Evolutionary conservation across 352 stramenopile genomes (phyloP).

Genomic region (Phytopythium cucurbitacearum): DNA sequence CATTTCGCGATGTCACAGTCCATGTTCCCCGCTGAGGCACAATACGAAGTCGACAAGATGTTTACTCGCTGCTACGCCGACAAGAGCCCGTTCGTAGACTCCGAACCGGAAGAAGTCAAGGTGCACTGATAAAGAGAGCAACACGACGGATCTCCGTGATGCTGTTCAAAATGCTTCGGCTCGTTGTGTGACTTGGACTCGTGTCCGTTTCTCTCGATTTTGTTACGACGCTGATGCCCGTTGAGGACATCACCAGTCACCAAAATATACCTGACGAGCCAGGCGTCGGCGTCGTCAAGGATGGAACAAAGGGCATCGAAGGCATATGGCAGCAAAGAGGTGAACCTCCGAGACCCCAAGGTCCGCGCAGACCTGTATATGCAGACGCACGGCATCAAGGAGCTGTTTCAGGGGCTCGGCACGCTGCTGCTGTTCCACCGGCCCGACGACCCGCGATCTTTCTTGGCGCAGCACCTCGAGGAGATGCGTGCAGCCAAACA

Average conservation of each 20-base stretch:
- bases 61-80: slow-evolving; percentile 75
- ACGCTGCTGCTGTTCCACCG: slow-evolving; percentile 66
- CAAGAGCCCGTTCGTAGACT: slow-evolving; percentile 47
- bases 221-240: neutral
- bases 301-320: neutral
- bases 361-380: slow-evolving; percentile 61
- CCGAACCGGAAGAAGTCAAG: neutral
- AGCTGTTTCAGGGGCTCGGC: slow-evolving; percentile 59
- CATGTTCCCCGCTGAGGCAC: slow-evolving; percentile 69
- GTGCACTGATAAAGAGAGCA: too few relatives aligned
- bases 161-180: too few relatives aligned
- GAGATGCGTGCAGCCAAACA: slow-evolving; percentile 58
- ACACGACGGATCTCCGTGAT: too few relatives aligned
- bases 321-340: slow-evolving; percentile 5
- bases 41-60: slow-evolving; percentile 70
- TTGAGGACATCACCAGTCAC: neutral
- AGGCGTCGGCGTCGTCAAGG: too few relatives aligned
- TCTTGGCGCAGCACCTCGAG: slow-evolving; percentile 50
- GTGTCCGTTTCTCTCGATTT: too few relatives aligned
- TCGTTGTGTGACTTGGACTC: too few relatives aligned
- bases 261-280: neutral
- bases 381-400: slow-evolving; percentile 58
- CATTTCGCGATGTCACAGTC: slow-evolving; percentile 32
- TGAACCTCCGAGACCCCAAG: slow-evolving; percentile 62
- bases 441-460: slow-evolving; percentile 51